A percentile compares a stretch with the other conserved stretches of the same genome.
Evolutionary conservation across 2,329 filamentous ascomycete species (phyloP).

Genomic region (Scleromitrula shiraiana): DNA sequence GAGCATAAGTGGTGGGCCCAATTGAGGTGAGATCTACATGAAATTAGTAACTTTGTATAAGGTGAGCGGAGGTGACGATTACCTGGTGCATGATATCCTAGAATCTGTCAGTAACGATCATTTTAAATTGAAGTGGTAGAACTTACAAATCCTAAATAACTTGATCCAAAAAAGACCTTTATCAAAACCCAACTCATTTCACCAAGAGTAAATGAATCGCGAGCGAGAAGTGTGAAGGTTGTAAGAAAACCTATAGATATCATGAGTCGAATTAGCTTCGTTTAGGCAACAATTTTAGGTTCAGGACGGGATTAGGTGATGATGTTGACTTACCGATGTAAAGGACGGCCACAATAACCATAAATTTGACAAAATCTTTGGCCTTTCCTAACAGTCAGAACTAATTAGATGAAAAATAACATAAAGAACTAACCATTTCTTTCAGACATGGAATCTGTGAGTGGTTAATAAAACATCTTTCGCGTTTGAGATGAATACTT

Average conservation of each 20-base stretch:
- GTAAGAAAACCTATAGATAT: conserved; percentile 61
- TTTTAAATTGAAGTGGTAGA: neutral
- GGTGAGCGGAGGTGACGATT: conserved; percentile 13
- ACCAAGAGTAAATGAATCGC: conserved; percentile 54
- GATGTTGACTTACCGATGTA: conserved; percentile 55
- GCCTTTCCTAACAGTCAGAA: conserved; percentile 36
- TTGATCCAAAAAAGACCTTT: conserved; percentile 75
- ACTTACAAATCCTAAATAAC: conserved; percentile 63
- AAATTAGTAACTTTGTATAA: conserved; percentile 27
- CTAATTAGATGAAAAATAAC: neutral
- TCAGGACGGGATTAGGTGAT: no score
- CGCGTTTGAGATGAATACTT: conserved; percentile 10
- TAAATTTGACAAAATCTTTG: conserved; percentile 83
- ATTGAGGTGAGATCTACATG: conserved; percentile 20
- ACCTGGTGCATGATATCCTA: conserved; percentile 53
- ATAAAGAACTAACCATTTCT: conserved; percentile 59
- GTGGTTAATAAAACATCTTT: conserved; percentile 12
- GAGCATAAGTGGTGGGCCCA: conserved; percentile 31
- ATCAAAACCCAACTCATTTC: conserved; percentile 71
- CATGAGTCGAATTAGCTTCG: no score
- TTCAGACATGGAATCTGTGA: conserved; percentile 72
- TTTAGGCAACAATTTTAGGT: no score
- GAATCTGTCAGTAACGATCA: neutral
- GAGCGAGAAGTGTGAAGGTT: conserved; percentile 72
- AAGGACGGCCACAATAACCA: conserved; percentile 69